These are phyloP conservation scores for Backusella circina DNA, from an alignment of 192 early-diverging fungal species.

Conservation along the genomic window DNA sequence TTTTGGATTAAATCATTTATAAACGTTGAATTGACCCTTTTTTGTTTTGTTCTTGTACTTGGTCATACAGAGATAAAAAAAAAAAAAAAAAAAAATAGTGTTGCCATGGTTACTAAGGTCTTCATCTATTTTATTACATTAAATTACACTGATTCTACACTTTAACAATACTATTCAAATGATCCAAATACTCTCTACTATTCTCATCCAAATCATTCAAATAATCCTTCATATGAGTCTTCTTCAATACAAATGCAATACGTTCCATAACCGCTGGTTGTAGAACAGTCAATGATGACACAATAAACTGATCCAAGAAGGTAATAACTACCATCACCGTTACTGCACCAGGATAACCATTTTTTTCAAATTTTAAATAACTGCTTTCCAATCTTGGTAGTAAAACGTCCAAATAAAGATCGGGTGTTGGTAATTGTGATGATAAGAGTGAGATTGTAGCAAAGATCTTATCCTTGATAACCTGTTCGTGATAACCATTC, in stretches of 20 bases:
- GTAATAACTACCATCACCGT: not conserved
- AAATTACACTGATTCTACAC: too few species aligned
- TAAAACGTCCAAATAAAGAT: conserved; percentile 1
- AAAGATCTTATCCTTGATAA: not conserved
- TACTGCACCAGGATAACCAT: not conserved
- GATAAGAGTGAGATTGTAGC: not conserved
- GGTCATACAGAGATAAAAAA: not conserved
- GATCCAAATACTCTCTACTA: not conserved
- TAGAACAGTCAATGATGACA: not conserved
- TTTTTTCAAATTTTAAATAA: not conserved
- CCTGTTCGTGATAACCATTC: not conserved
- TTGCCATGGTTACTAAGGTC: not conserved
- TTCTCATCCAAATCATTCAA: not conserved
- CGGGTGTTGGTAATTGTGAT: not conserved
- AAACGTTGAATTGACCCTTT: not conserved
- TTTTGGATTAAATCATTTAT: not conserved
- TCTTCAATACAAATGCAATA: not conserved
- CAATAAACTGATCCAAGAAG: not conserved
- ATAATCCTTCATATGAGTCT: not conserved
- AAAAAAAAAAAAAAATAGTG: not conserved
- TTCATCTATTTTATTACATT: too few species aligned
- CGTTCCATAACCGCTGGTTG: not conserved
- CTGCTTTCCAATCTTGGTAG: not conserved
- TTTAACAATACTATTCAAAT: not conserved
- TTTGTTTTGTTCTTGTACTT: not conserved